These are phyloP conservation scores for Irpex sp. DNA, from an alignment of 1,284 basidiomycete genomes.

Conservation along the genomic window DNA sequence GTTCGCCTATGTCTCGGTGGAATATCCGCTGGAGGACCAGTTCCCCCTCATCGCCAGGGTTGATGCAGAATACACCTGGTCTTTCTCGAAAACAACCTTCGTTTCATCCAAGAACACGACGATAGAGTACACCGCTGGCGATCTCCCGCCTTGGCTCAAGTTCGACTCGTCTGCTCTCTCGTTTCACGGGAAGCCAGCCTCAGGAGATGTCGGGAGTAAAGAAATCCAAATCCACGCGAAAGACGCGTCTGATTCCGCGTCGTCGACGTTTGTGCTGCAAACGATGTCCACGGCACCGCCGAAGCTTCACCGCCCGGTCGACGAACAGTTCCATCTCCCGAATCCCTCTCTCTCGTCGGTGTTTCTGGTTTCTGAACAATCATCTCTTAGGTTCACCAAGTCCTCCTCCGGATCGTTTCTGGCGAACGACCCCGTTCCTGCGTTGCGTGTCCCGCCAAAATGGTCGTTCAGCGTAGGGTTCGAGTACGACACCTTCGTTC, in stretches of 20 bases:
- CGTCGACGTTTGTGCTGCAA: slow-evolving; percentile 56
- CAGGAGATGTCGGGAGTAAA: slow-evolving; percentile 53
- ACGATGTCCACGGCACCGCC: slow-evolving; percentile 60
- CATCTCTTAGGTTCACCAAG: slow-evolving; percentile 37
- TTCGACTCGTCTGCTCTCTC: slow-evolving; percentile 52
- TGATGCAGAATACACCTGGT: slow-evolving; percentile 58
- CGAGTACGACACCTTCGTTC: slow-evolving; percentile 60
- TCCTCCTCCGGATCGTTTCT: neutral
- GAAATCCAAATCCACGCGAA: slow-evolving; percentile 54
- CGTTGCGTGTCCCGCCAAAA: slow-evolving; percentile 71
- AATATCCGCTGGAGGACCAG: slow-evolving; percentile 53
- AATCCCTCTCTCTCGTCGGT: slow-evolving; percentile 69
- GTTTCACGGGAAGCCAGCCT: slow-evolving; percentile 56
- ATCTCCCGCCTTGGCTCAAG: slow-evolving; percentile 61
- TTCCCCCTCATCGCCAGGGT: slow-evolving; percentile 61
- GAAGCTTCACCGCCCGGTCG: slow-evolving; percentile 50
- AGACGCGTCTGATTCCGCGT: slow-evolving; percentile 41
- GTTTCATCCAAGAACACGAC: slow-evolving; percentile 36
- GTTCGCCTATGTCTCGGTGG: slow-evolving; percentile 37
- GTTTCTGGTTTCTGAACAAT: slow-evolving; percentile 51
- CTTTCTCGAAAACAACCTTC: slow-evolving; percentile 60
- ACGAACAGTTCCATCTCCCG: slow-evolving; percentile 53
- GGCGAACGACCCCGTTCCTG: slow-evolving; percentile 42
- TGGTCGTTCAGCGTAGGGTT: slow-evolving; percentile 96
- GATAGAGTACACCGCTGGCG: slow-evolving; percentile 43